phyloP scores from a whole-genome alignment of 805 yeast species.

The Myxozyma mucilagina region DNA sequence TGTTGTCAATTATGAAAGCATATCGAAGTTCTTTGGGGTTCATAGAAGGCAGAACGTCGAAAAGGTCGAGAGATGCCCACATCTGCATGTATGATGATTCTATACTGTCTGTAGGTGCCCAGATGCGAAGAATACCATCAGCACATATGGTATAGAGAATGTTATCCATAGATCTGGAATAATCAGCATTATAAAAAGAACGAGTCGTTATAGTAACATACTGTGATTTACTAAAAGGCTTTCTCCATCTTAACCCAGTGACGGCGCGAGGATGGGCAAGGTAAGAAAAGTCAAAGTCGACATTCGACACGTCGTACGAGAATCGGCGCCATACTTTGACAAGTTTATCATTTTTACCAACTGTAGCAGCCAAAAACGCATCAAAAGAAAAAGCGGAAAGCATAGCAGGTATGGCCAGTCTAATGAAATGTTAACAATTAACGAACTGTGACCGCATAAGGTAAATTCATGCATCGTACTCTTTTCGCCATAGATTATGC shows the following conservation, averaged over 20 bases:
- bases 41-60: conserved; percentile 28
- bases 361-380: conserved; percentile 64
- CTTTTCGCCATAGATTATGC: conserved; percentile 23
- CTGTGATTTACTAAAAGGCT: conserved; percentile 40
- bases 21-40: conserved; percentile 20
- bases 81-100: conserved; percentile 41
- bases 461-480: conserved; percentile 1
- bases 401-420: conserved; percentile 63
- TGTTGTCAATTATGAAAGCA: conserved; percentile 30
- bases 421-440: conserved; percentile 38
- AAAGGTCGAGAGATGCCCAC: conserved; percentile 53
- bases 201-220: neutral
- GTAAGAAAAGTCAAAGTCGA: conserved; percentile 64
- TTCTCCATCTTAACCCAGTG: conserved; percentile 60
- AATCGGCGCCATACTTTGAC: conserved; percentile 79
- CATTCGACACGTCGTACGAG: conserved; percentile 61
- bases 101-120: conserved; percentile 46
- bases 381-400: conserved; percentile 63
- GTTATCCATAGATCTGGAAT: conserved; percentile 43
- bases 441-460: conserved; percentile 39
- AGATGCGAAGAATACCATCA: conserved; percentile 61
- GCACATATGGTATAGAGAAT: conserved; percentile 64
- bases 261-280: conserved; percentile 65
- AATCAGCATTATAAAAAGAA: neutral
- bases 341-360: conserved; percentile 61